Base-by-base conservation (phyloP, 192 early-diverging fungal species). In the Funneliformis geosporum region DNA sequence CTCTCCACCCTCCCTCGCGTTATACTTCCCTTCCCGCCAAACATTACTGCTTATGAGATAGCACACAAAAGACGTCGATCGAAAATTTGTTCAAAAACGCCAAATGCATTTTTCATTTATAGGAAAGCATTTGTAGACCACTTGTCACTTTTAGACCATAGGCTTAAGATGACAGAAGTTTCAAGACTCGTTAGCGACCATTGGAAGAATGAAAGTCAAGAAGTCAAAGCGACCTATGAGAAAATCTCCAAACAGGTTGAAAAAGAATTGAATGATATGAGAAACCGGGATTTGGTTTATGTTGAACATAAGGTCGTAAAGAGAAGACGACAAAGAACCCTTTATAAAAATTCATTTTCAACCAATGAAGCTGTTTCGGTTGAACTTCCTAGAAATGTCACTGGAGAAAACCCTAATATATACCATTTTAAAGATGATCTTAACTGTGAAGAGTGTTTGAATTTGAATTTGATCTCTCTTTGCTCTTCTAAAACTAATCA, bases 81-180 rank as follows among this genome's bases (percentile, higher is more conserved):
- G 38, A 67, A 67, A 16, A 67, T 67, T 40, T 40, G 65, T 67
- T 18, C 25, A 12, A 67, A 40, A 67, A 33, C 4, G 7, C 65
- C 65, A 16, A 67, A 67, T 39, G 65, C 65, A 2, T 67, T 67
- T 67, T 67, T 67, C 10, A 33, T 67, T 67, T 67, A 67, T 38
- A 27, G 65, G 12, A 67, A 67, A 38, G 65, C 27, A 38, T 67
- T 67, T 67, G 28, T 67, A 4, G 65, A 67, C 38, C 65, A 67
- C 23, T 27, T 62, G 10, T 62, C 21, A 62, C 10, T 3, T 11
- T 62, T 62, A 27, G 25, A 27, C 23, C 65, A 67, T 67, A 67
- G 38, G 16, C 16, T 67, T 5, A 67, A 67, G 33, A 67, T 67
- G 65, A 67, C 65, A 18, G 65, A 67, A 14, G 65, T 67, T 18